Evolutionary conservation across 768 basidiomycete species (phyloP), one percentile per base, ranked within the genome.

Genomic region (Obba rivulosa): DNA sequence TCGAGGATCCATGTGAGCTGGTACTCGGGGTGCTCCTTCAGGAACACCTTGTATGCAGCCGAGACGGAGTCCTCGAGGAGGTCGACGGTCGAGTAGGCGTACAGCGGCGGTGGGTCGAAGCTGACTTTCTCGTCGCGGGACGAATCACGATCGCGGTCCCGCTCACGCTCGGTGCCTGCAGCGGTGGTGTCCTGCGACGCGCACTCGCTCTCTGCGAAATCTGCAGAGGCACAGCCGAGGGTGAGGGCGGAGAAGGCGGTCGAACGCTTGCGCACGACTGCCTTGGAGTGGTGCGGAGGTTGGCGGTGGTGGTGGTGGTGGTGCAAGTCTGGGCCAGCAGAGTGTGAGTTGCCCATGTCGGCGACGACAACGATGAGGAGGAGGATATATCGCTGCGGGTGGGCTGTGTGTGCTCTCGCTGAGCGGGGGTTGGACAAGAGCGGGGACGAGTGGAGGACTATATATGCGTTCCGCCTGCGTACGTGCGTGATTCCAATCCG

Each of bases 41-140:
- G 66, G 64, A 84, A 87, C 16, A 62, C 60, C 17, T 68, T 62
- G 61, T 78, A 81, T 17, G 78, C 74, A 25, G 57, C 54, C 21
- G 67, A 62, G 5, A 70, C 69, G 47, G 69, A 69, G 47, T 31
- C 7, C 28, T 67, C 58, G 23, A 63, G 45, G 28, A 57, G 50
- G 54, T 10, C 56, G 56, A 49, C 41, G 13, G 28, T 31, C 11
- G 55, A 49, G 21, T 55, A 56, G 8, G 59, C 63, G 43, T 62
- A 64, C 25, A 64, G 50, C 14, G 61, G 63, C 8, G 61, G 62
- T 18, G 63, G 63, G 42, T 59, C 59, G 44, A 55, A 56, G 52
- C 50, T 56, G 14, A 48, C 55, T 50, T 59, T 58, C 51, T 58
- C 57, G 36, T 58, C 53, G 44, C 55, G 53, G 28, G 28, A 31